These are phyloP conservation scores for Stachybotrys chlorohalonatus DNA, from an alignment of 2,329 filamentous ascomycete genomes.

Conservation along the genomic window DNA sequence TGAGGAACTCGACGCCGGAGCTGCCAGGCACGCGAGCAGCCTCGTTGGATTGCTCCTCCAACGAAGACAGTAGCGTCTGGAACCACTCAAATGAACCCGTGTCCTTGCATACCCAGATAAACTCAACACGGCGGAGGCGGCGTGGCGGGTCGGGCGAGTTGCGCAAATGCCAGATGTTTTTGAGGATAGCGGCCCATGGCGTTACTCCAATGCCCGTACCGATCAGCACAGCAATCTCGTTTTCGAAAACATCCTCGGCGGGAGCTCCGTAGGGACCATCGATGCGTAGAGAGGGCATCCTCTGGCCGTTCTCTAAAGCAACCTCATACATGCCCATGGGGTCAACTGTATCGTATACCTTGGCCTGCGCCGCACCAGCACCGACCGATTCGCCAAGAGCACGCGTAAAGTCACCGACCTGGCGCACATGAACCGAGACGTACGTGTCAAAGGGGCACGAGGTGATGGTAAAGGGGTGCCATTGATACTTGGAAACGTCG, in stretches of 20 bases:
- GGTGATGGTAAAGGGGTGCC: conserved; percentile 99
- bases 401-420: conserved; percentile 93
- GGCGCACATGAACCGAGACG: conserved; percentile 86
- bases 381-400: conserved; percentile 94
- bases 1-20: conserved; percentile 74
- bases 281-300: conserved; percentile 82
- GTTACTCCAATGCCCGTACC: conserved; percentile 84
- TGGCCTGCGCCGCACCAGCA: conserved; percentile 76
- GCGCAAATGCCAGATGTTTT: conserved; percentile 97
- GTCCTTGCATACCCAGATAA: conserved; percentile 98
- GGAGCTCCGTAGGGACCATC: conserved; percentile 96
- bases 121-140: conserved; percentile 88
- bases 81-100: conserved; percentile 98
- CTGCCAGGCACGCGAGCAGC: conserved; percentile 59
- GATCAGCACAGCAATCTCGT: conserved; percentile 79
- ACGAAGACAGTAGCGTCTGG: conserved; percentile 81
- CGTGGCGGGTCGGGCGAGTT: conserved; percentile 81
- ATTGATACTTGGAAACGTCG: conserved; percentile 79
- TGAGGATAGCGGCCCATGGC: conserved; percentile 79
- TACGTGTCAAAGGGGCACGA: conserved; percentile 96
- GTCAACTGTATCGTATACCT: conserved; percentile 84
- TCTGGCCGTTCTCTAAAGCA: conserved; percentile 82
- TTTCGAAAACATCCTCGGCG: conserved; percentile 93
- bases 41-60: conserved; percentile 75
- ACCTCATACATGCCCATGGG: conserved; percentile 98